phyloP scores from a whole-genome alignment of 345 rosid genomes.

The Brassica incana region DNA sequence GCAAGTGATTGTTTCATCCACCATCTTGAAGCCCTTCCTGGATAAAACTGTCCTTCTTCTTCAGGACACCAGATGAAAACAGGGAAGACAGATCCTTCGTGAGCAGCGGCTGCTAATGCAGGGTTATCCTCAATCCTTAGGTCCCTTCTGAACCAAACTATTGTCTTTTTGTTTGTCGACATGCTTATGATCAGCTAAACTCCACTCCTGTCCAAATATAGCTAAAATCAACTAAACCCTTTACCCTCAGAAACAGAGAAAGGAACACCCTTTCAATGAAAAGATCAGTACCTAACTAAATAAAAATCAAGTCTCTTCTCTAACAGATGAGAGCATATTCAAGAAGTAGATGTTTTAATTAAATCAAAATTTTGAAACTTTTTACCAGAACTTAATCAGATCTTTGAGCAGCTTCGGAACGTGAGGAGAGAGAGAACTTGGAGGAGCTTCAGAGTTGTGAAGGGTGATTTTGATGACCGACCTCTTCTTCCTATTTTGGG shows the following conservation, averaged over 20 bases:
- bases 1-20: slow-evolving; percentile 90
- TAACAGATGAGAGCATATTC: not conserved
- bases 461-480: not conserved
- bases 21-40: slow-evolving; percentile 94
- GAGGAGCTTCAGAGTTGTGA: not conserved
- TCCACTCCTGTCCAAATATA: slow-evolving; percentile 7
- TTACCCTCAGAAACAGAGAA: not conserved
- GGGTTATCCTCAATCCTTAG: slow-evolving; percentile 94
- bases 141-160: slow-evolving; percentile 98
- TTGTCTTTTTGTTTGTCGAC: slow-evolving; percentile 53
- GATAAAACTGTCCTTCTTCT: slow-evolving; percentile 88
- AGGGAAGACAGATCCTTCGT: slow-evolving; percentile 72
- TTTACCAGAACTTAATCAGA: slow-evolving; percentile 10
- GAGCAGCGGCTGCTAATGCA: slow-evolving; percentile 90
- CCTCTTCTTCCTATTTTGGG: slow-evolving; percentile 25
- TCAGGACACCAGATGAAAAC: slow-evolving; percentile 91
- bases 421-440: not conserved
- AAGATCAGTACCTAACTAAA: not conserved
- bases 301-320: slow-evolving; percentile 6
- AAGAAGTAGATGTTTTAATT: not conserved
- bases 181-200: slow-evolving; percentile 30
- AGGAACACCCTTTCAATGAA: not conserved
- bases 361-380: slow-evolving; percentile 11
- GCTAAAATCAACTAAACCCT: not conserved
- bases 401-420: not conserved